Percentiles rank a stretch among this genome's conserved stretches.
phyloP scores from a whole-genome alignment of 495 filamentous ascomycete genomes.

The Neurospora terricola region DNA sequence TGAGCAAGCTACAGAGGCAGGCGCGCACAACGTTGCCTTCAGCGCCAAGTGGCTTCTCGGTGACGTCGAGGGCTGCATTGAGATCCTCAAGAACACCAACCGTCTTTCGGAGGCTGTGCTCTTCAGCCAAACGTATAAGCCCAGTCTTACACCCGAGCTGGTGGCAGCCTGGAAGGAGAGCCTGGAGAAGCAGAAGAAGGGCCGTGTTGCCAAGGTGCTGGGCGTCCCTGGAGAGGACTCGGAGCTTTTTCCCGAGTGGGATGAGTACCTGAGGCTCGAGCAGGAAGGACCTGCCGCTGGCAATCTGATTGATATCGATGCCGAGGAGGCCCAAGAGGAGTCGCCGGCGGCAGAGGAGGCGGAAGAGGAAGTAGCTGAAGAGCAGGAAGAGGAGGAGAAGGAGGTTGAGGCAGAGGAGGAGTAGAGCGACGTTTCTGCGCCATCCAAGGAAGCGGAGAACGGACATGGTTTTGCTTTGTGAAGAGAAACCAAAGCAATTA shows the following conservation, averaged over 20 bases:
- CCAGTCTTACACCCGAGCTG: slow-evolving; percentile 57
- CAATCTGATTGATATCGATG: slow-evolving; percentile 32
- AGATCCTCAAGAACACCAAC: slow-evolving; percentile 67
- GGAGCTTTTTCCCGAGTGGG: slow-evolving; percentile 93
- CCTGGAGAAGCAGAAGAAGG: slow-evolving; percentile 71
- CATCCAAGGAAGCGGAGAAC: background rate
- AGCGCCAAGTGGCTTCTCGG: slow-evolving; percentile 79
- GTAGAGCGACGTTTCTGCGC: background rate
- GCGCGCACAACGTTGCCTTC: slow-evolving; percentile 86
- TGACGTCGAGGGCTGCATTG: slow-evolving; percentile 72
- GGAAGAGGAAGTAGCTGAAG: slow-evolving; percentile 3
- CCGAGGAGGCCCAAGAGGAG: slow-evolving; percentile 15
- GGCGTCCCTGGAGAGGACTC: slow-evolving; percentile 80
- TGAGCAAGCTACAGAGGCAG: slow-evolving; percentile 60
- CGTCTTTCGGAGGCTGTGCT: slow-evolving; percentile 77
- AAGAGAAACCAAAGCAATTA: slow-evolving; percentile 3
- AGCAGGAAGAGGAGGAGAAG: slow-evolving; percentile 7
- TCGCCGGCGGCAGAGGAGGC: background rate
- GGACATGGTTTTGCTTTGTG: background rate
- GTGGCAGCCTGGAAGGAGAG: slow-evolving; percentile 70
- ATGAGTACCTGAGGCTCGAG: slow-evolving; percentile 77
- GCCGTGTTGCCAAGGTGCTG: slow-evolving; percentile 69
- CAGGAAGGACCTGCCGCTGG: slow-evolving; percentile 46
- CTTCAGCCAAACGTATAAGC: slow-evolving; percentile 91
- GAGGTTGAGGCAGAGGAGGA: slow-evolving; percentile 7